phyloP scores from a whole-genome alignment of 768 basidiomycete genomes.

The Collybia sp. region DNA sequence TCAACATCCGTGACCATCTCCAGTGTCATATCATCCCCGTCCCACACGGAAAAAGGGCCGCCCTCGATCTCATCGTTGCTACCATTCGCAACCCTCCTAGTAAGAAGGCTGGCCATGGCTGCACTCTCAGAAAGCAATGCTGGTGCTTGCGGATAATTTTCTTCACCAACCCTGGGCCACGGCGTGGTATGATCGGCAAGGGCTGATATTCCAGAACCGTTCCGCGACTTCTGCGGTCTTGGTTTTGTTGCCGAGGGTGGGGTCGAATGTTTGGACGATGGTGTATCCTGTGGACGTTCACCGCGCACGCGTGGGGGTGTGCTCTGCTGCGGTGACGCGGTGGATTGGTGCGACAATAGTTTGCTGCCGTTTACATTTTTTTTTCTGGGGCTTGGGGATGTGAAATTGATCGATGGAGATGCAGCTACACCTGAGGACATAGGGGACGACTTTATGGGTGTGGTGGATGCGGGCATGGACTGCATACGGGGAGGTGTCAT shows the following conservation, averaged over 20 bases:
- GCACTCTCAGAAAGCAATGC: conserved; percentile 5
- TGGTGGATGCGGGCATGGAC: conserved; percentile 5
- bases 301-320: conserved; percentile 21
- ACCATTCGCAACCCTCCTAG: conserved; percentile 15
- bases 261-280: conserved; percentile 16
- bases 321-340: conserved; percentile 20
- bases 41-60: conserved; percentile 34
- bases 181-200: not conserved
- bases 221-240: conserved; percentile 9
- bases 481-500: conserved; percentile 29
- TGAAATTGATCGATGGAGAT: conserved; percentile 33
- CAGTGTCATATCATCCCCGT: conserved; percentile 56
- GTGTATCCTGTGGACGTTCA: conserved; percentile 5
- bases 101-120: conserved; percentile 7
- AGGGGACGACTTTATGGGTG: conserved; percentile 21
- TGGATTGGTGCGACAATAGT: conserved; percentile 2
- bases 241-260: conserved; percentile 16
- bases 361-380: conserved; percentile 19
- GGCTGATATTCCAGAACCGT: conserved; percentile 7
- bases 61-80: conserved; percentile 18
- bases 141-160: not conserved
- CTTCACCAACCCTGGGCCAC: too few species aligned
- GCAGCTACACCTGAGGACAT: conserved; percentile 13
- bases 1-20: conserved; percentile 68
- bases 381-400: conserved; percentile 33